Evolutionary conservation across 345 rosid species (phyloP).

Genomic region (Clausena lansium): DNA sequence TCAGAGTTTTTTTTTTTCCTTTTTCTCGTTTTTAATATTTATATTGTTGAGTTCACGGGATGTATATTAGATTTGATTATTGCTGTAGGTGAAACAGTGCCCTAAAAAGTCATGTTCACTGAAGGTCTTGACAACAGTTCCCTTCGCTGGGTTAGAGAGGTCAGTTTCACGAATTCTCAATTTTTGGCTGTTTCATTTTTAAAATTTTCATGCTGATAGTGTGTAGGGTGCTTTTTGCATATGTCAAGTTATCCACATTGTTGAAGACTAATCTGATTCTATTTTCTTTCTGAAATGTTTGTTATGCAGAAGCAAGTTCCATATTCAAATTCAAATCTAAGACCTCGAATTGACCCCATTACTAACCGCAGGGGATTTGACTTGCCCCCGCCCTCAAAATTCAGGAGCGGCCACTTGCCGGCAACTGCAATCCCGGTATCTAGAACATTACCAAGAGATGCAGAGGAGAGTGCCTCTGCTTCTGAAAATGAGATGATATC

Average conservation of each 20-base stretch:
- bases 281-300: conserved; percentile 4
- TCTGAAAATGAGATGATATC: conserved; percentile 62
- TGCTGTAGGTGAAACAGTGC: conserved; percentile 8
- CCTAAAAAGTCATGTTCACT: conserved; percentile 36
- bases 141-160: conserved; percentile 52
- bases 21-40: not conserved
- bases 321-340: conserved; percentile 32
- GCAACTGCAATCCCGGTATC: conserved; percentile 48
- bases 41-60: not conserved
- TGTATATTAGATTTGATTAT: not conserved
- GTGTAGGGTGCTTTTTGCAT: not conserved
- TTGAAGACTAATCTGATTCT: not conserved
- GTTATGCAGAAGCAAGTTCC: conserved; percentile 36
- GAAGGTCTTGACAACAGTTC: conserved; percentile 51
- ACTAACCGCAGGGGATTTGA: conserved; percentile 35
- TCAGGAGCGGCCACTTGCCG: conserved; percentile 61
- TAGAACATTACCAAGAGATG: conserved; percentile 31
- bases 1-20: too few relatives aligned
- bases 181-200: not conserved
- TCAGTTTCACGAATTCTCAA: conserved; percentile 7
- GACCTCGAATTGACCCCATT: conserved; percentile 38
- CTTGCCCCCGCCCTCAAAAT: conserved; percentile 56
- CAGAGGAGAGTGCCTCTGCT: conserved; percentile 41
- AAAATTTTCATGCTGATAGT: not conserved
- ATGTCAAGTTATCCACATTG: not conserved